Evolutionary conservation across 2,329 filamentous ascomycete genomes (phyloP).

Genomic region (Drechmeria coniospora): DNA sequence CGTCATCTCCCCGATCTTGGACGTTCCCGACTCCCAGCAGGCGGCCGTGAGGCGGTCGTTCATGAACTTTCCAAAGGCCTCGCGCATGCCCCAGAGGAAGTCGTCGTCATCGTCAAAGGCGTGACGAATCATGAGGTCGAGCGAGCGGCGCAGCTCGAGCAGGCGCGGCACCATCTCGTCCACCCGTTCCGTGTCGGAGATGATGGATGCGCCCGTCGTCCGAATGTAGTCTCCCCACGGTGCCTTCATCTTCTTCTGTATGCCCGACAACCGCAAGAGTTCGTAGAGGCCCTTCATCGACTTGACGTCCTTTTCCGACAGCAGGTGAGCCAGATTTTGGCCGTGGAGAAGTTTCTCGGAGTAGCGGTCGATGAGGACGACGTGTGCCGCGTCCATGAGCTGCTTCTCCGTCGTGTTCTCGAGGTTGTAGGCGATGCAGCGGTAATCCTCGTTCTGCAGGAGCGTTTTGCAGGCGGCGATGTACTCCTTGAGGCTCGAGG

Average conservation of each 20-base stretch:
- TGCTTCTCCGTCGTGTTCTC: conserved; percentile 70
- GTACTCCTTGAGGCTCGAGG: conserved; percentile 56
- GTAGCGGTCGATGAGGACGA: conserved; percentile 54
- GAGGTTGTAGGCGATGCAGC: conserved; percentile 69
- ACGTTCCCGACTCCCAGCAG: conserved; percentile 67
- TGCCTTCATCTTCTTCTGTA: conserved; percentile 52
- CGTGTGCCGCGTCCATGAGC: conserved; percentile 58
- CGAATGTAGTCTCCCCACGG: conserved; percentile 73
- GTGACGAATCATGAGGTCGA: conserved; percentile 62
- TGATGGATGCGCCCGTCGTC: conserved; percentile 57
- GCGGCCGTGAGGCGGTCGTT: conserved; percentile 66
- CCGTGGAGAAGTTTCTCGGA: conserved; percentile 49
- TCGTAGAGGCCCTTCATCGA: conserved; percentile 65
- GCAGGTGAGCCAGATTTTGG: conserved; percentile 53
- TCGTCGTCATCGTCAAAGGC: conserved; percentile 66
- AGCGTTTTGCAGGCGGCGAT: conserved; percentile 54
- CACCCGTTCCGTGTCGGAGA: conserved; percentile 62
- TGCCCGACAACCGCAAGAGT: conserved; percentile 54
- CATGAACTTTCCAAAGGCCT: conserved; percentile 81
- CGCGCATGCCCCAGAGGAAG: conserved; percentile 63
- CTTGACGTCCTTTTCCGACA: conserved; percentile 53
- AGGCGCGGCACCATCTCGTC: conserved; percentile 78
- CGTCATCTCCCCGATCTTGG: conserved; percentile 96
- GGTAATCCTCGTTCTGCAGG: conserved; percentile 54
- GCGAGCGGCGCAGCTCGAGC: conserved; percentile 61